Conservation (phyloP, 2,329 filamentous ascomycete species). For the Aureobasidium melanogenum region DNA sequence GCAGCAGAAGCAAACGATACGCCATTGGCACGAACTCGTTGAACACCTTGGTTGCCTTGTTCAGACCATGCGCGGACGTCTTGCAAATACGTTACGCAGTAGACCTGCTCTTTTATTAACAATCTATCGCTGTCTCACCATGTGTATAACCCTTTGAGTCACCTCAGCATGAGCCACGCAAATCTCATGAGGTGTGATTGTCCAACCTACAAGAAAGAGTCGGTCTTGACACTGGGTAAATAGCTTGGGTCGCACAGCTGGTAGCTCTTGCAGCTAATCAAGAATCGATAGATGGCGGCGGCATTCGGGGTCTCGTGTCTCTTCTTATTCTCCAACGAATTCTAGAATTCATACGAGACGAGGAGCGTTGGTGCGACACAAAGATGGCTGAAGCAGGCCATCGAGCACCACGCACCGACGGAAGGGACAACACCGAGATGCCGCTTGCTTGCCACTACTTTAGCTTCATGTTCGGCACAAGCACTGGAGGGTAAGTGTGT, state of each 20-base stretch:
- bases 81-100: background rate
- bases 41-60: background rate
- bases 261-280: background rate
- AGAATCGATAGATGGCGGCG: constrained; percentile 28
- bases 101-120: background rate
- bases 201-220: background rate
- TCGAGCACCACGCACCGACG: background rate
- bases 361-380: background rate
- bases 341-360: constrained; percentile 24
- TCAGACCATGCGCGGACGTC: background rate
- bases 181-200: background rate
- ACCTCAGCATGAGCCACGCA: background rate
- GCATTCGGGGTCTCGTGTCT: constrained; percentile 32
- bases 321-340: constrained; percentile 29
- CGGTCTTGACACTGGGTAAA: background rate
- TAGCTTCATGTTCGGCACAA: constrained; percentile 33
- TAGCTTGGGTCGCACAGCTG: background rate
- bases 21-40: background rate
- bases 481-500: constrained; percentile 28
- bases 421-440: background rate
- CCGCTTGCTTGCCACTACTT: constrained; percentile 30
- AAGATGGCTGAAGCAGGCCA: background rate
- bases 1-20: background rate
- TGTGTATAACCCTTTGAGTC: background rate
- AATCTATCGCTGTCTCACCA: background rate